A percentile compares a stretch with the other conserved stretches of the same genome.
Conservation (phyloP, 352 stramenopile genomes). For the Pythium sp. region DNA sequence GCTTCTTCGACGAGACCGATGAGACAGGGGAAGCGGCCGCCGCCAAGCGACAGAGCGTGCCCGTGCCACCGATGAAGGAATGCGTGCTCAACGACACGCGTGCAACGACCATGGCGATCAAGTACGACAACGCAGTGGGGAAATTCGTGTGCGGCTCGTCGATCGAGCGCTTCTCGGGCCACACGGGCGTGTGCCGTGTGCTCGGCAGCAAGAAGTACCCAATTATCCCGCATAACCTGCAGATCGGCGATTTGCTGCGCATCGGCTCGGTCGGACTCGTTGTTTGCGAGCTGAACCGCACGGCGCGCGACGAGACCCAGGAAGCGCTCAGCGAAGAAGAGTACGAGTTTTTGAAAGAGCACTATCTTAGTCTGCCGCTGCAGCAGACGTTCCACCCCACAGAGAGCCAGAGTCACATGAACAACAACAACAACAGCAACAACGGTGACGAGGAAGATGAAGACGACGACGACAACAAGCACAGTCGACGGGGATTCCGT, state of each 20-base stretch:
- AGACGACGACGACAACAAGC: constrained; percentile 25
- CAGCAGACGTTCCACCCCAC: constrained; percentile 83
- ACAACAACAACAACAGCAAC: constrained; percentile 28
- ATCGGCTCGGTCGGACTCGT: constrained; percentile 92
- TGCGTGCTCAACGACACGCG: constrained; percentile 82
- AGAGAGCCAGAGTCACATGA: constrained; percentile 14
- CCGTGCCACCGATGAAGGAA: constrained; percentile 63
- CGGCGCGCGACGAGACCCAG: constrained; percentile 55
- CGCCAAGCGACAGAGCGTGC: constrained; percentile 1
- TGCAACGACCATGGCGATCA: constrained; percentile 72
- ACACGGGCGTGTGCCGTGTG: constrained; percentile 89
- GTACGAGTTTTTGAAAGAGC: constrained; percentile 86
- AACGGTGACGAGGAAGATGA: constrained; percentile 32
- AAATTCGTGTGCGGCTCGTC: constrained; percentile 85
- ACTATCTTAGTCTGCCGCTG: constrained; percentile 80
- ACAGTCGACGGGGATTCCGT: constrained; percentile 9
- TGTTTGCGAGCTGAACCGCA: constrained; percentile 88
- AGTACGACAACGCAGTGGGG: constrained; percentile 54
- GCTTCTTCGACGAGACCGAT: constrained; percentile 13
- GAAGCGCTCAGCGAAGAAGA: constrained; percentile 81
- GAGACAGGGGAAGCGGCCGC: neutral
- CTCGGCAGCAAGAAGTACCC: constrained; percentile 87
- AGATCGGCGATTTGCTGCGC: constrained; percentile 80
- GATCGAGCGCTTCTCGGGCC: constrained; percentile 89
- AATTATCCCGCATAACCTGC: constrained; percentile 67